These are phyloP conservation scores for Fusarium palustre DNA, from an alignment of 2,329 filamentous ascomycete species.

Conservation along the genomic window DNA sequence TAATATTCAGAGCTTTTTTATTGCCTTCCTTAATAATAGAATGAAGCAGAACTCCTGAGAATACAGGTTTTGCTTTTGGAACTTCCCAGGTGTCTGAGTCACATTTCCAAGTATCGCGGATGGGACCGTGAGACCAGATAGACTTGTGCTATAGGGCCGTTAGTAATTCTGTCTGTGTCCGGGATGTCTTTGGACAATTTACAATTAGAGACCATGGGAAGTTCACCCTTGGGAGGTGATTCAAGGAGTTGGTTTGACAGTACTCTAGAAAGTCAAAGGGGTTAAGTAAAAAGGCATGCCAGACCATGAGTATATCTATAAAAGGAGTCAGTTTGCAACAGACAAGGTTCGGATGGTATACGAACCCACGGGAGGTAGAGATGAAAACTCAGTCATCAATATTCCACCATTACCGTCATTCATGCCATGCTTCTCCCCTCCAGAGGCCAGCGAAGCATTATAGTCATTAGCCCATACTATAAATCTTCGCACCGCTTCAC, in stretches of 20 bases:
- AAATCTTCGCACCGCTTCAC: slow-evolving; percentile 43
- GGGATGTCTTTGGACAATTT: not conserved
- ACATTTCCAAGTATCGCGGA: slow-evolving; percentile 24
- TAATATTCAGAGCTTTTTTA: not conserved
- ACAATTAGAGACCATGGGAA: slow-evolving; percentile 38
- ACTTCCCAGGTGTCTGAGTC: slow-evolving; percentile 4
- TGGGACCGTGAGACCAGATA: slow-evolving; percentile 31
- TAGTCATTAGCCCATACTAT: slow-evolving; percentile 30
- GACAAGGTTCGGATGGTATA: not conserved
- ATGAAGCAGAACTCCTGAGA: slow-evolving; percentile 6
- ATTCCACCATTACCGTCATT: not conserved
- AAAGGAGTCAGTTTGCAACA: not conserved
- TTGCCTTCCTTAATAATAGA: slow-evolving; percentile 19
- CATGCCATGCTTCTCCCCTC: not conserved
- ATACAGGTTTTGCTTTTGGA: not conserved
- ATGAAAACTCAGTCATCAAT: slow-evolving; percentile 5
- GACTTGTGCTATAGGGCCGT: slow-evolving; percentile 21
- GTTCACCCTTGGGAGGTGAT: slow-evolving; percentile 10
- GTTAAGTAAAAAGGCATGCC: slow-evolving; percentile 40
- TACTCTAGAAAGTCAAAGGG: slow-evolving; percentile 27
- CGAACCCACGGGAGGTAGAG: slow-evolving; percentile 33
- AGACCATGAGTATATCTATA: slow-evolving; percentile 37
- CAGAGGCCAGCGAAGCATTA: slow-evolving; percentile 8
- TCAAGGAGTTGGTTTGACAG: slow-evolving; percentile 3
- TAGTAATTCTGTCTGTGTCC: not conserved